Evolutionary conservation across 1,139 yeast genomes (phyloP), one percentile per base, ranked within the genome.

Genomic region (Martiniozyma asiatica): DNA sequence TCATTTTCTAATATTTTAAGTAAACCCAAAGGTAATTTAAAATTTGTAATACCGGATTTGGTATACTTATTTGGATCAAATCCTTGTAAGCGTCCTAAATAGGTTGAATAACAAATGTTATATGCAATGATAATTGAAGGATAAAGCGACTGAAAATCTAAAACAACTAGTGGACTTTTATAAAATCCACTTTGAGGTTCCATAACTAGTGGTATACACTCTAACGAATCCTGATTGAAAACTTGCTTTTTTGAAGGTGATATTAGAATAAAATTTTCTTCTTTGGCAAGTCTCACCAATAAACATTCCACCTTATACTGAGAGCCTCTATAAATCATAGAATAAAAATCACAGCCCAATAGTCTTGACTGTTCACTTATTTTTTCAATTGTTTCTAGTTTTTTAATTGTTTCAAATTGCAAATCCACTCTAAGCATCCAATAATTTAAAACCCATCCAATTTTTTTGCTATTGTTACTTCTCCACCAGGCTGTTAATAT

Each of bases 41-140:
- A 52, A 27, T 63, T 63, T 1, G 61, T 55, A 1, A 70, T 62
- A 3, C 85, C 85, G 20, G 74, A 46, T 26, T 56, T 58, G 39
- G 71, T 71, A 32, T 61, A 61, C 15, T 59, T 61, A 23, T 57
- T 60, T 18, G 68, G 58, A 15, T 61, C 56, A 39, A 68, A 67
- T 11, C 72, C 68, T 40, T 69, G 56, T 12, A 82, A 57, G 29
- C 77, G 61, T 1, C 97, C 96, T 2, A 89, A 42, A 33, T 87
- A 59, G 0, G 98, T 89, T 0, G 96, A 80, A 48, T 75, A 89
- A 47, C 98, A 89, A 43, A 82, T 78, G 46, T 89, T 89, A 51
- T 81, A 82, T 0, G 96, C 98, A 44, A 85, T 82, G 53, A 89
- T 70, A 12, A 89, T 68, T 0, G 97, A 85, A 0, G 98, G 98